These are phyloP conservation scores for Hyaloraphidium curvatum DNA, from an alignment of 192 early-diverging fungal genomes.

Conservation along the genomic window DNA sequence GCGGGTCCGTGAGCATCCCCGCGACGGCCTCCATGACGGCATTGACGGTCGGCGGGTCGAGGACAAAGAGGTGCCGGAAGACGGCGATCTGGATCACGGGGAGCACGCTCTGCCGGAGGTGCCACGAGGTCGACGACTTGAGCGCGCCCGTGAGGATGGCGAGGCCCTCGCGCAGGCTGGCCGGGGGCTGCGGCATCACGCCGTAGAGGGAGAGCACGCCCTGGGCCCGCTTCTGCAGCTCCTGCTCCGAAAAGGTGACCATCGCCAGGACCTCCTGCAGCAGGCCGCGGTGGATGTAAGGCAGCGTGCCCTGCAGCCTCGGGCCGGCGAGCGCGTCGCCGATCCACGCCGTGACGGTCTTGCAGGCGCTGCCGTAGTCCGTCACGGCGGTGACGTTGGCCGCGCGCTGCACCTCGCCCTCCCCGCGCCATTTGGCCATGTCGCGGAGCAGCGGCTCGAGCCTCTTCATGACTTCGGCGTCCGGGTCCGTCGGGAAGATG, in stretches of 20 bases:
- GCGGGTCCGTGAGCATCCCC: slow-evolving; percentile 53
- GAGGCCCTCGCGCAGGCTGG: slow-evolving; percentile 21
- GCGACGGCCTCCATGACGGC: slow-evolving; percentile 49
- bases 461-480: slow-evolving; percentile 8
- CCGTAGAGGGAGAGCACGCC: slow-evolving; percentile 27
- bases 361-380: slow-evolving; percentile 53
- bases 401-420: slow-evolving; percentile 11
- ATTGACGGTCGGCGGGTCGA: slow-evolving; percentile 32
- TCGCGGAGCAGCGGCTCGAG: slow-evolving; percentile 11
- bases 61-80: slow-evolving; percentile 59
- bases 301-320: slow-evolving; percentile 31
- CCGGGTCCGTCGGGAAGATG: neutral
- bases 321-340: slow-evolving; percentile 28
- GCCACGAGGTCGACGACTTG: slow-evolving; percentile 36
- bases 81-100: slow-evolving; percentile 72
- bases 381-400: slow-evolving; percentile 16
- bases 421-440: slow-evolving; percentile 19
- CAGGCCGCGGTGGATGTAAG: slow-evolving; percentile 29
- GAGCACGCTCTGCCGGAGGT: slow-evolving; percentile 53
- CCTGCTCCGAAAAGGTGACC: slow-evolving; percentile 50
- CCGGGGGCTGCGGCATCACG: slow-evolving; percentile 27
- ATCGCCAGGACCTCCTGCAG: slow-evolving; percentile 46
- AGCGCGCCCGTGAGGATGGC: slow-evolving; percentile 14
- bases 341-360: slow-evolving; percentile 54
- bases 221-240: slow-evolving; percentile 38